Evolutionary conservation across 352 stramenopile genomes (phyloP).

Genomic region (Globisporangium emineosum): DNA sequence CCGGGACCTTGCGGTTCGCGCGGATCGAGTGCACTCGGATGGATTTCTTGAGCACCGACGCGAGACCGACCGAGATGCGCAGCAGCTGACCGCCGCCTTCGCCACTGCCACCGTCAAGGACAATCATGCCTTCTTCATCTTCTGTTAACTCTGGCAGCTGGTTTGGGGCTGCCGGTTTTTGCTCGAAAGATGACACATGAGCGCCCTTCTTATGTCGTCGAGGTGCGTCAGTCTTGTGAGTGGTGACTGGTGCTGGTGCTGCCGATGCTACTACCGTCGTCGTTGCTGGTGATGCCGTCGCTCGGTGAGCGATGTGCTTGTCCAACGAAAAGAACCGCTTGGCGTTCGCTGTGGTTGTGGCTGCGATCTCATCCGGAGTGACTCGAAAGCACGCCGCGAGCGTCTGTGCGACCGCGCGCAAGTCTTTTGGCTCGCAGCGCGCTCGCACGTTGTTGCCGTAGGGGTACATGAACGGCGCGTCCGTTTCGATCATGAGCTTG

Average conservation of each 20-base stretch:
- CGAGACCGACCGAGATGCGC: conserved; percentile 73
- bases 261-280: too few relatives aligned
- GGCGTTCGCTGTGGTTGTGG: conserved; percentile 46
- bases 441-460: conserved; percentile 35
- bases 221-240: not conserved
- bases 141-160: not conserved
- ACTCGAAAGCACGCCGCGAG: conserved; percentile 44
- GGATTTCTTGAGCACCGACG: conserved; percentile 50
- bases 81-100: conserved; percentile 91
- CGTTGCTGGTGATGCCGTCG: not conserved
- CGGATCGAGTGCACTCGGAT: conserved; percentile 81
- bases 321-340: conserved; percentile 47
- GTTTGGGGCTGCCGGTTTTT: not conserved
- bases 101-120: conserved; percentile 50
- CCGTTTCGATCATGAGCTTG: conserved; percentile 69
- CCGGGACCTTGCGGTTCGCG: conserved; percentile 61
- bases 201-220: not conserved
- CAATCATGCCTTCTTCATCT: conserved; percentile 17
- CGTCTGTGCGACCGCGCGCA: conserved; percentile 55
- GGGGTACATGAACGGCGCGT: conserved; percentile 77
- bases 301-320: conserved; percentile 13
- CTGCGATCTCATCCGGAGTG: conserved; percentile 36
- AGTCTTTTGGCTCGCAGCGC: conserved; percentile 66
- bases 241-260: not conserved
- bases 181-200: not conserved